Evolutionary conservation across 768 basidiomycete genomes (phyloP).

Genomic region (Phaeolepiota aurea): DNA sequence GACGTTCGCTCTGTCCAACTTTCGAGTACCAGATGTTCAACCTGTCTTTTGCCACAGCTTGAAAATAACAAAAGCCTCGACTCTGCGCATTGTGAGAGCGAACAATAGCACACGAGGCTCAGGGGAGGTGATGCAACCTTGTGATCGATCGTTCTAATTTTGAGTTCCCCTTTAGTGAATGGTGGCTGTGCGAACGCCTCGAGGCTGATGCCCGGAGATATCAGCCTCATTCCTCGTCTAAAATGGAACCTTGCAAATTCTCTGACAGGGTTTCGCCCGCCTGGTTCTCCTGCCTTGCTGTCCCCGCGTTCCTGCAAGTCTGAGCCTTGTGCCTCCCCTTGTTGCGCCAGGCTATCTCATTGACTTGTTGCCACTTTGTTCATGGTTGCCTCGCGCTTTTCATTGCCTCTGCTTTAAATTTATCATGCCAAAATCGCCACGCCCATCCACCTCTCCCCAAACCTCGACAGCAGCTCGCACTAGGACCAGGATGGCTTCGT

Average conservation of each 20-base stretch:
- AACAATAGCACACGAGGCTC: too few species aligned
- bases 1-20: too few species aligned
- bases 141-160: conserved; percentile 6
- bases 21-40: too few species aligned
- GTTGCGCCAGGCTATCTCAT: conserved; percentile 10
- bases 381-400: conserved; percentile 41
- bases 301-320: conserved; percentile 11
- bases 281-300: conserved; percentile 12
- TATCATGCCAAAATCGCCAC: conserved; percentile 33
- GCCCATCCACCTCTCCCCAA: conserved; percentile 17
- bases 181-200: conserved; percentile 22
- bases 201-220: conserved; percentile 17
- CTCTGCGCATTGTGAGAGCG: too few species aligned
- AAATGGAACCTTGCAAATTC: conserved; percentile 10
- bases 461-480: conserved; percentile 16
- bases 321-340: conserved; percentile 2
- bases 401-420: conserved; percentile 22
- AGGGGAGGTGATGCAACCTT: too few species aligned
- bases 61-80: too few species aligned
- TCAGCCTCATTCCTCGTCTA: conserved; percentile 2
- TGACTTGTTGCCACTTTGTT: conserved; percentile 14
- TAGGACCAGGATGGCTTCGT: conserved; percentile 52
- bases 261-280: conserved; percentile 3
- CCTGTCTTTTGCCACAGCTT: too few species aligned
- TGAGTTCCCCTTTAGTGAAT: not conserved